Base-by-base conservation (phyloP, 495 filamentous ascomycete species). In the Aspergillus nanangensis region DNA sequence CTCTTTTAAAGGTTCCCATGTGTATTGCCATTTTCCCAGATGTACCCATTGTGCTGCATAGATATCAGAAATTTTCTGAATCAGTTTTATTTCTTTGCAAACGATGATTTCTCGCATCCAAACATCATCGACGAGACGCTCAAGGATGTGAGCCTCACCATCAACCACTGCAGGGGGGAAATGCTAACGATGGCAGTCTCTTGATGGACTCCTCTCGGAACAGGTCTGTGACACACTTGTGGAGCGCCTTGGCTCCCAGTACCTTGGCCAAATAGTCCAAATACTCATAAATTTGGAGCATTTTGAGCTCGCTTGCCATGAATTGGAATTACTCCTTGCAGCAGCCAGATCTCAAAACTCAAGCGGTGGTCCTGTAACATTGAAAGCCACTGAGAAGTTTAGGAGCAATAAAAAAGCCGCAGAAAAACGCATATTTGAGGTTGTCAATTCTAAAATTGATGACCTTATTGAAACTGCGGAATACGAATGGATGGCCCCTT, bases 371-470 rank as follows among this genome's bases (percentile, higher is more conserved):
- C 81, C 85, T 2, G 77, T 96, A 14, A 76, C 78, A 8, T 71
- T 99, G 1, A 76, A 72, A 32, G 92, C 93, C 2, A 96, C 92
- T 0, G 83, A 87, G 53, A 78, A 86, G 44, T 99, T 99, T 61
- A 77, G 79, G 37, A 83, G 75, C 47, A 90, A 95, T 57, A 96
- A 95, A 67, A 96, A 95, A 69, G 90, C 87, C 1, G 93, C 93
- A 7, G 91, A 96, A 56, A 95, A 96, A 65, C 86, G 93, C 13
- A 96, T 99, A 40, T 99, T 99, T 60, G 94, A 97, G 66, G 77
- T 99, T 1, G 93, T 99, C 36, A 96, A 97, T 64, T 94, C 88
- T 36, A 99, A 99, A 64, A 96, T 99, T 52, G 92, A 97, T 54
- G 94, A 97, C 59, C 81, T 99, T 20, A 86, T 99, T 25, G 91